These are phyloP conservation scores for Pythium brachiatum DNA, from an alignment of 352 stramenopile genomes.

Conservation along the genomic window DNA sequence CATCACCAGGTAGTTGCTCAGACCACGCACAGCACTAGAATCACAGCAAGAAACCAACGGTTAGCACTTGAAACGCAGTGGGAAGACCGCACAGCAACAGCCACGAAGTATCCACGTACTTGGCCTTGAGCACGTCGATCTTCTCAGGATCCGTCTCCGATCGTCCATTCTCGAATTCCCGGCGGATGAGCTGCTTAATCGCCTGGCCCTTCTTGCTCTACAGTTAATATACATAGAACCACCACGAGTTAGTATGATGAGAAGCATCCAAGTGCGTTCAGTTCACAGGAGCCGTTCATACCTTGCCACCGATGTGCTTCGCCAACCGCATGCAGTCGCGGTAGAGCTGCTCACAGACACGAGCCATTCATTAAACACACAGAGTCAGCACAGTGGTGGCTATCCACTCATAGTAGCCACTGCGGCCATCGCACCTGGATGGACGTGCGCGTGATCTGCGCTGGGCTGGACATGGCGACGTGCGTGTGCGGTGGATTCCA, in stretches of 20 bases:
- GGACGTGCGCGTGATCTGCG: constrained; percentile 71
- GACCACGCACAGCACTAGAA: constrained; percentile 66
- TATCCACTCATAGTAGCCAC: not conserved
- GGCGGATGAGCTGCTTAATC: constrained; percentile 67
- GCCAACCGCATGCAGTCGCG: constrained; percentile 81
- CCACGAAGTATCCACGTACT: constrained; percentile 37
- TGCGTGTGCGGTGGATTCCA: not conserved
- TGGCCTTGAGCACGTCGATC: constrained; percentile 81
- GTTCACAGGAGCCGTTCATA: constrained; percentile 24
- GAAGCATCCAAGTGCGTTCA: not conserved
- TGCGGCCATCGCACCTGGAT: constrained; percentile 44
- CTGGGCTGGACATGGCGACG: constrained; percentile 27
- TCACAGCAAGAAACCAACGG: not conserved
- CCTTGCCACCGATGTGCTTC: constrained; percentile 85
- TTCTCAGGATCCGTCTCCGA: constrained; percentile 77
- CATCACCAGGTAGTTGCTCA: constrained; percentile 88
- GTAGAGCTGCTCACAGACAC: constrained; percentile 58
- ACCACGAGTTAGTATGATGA: not conserved
- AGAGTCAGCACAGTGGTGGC: not conserved
- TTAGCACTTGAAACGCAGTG: constrained; percentile 5
- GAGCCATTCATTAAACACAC: not conserved
- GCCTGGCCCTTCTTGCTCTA: constrained; percentile 84
- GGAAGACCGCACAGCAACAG: not conserved
- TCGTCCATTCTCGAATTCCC: constrained; percentile 79
- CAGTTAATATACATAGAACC: not conserved